Conservation (phyloP, 305 asterid species). For the Fraxinus dipetala region DNA sequence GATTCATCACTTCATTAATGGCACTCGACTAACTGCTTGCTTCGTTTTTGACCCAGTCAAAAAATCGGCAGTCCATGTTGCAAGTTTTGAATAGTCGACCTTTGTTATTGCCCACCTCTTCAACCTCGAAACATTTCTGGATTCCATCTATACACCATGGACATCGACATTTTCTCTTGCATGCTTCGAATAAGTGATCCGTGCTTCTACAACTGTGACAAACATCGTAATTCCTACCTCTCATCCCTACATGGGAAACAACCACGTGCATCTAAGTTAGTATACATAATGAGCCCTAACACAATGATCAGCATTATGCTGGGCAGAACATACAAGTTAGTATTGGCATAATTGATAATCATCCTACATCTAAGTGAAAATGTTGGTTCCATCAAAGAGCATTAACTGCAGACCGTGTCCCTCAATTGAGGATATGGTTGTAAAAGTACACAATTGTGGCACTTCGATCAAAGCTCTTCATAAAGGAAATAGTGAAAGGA, state of each 20-base stretch:
- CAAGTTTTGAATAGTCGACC: no score
- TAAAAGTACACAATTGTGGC: background rate
- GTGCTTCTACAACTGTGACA: background rate
- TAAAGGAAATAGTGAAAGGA: background rate
- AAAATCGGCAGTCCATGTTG: no score
- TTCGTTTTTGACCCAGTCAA: background rate
- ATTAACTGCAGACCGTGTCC: background rate
- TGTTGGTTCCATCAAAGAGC: background rate
- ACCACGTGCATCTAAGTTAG: background rate
- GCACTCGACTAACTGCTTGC: background rate
- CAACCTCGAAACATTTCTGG: background rate
- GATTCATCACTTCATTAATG: background rate
- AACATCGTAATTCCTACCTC: background rate
- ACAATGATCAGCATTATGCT: background rate
- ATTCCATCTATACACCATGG: background rate
- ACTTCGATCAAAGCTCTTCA: background rate
- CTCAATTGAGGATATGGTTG: background rate
- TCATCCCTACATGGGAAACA: background rate
- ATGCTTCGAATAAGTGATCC: background rate
- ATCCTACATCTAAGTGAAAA: background rate
- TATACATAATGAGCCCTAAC: background rate
- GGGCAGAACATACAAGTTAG: background rate
- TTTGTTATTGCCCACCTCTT: no score
- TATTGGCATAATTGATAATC: background rate
- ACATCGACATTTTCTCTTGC: background rate